Evolutionary conservation across 257 asterid species (phyloP).

Genomic region (Oldenlandia corymbosa): DNA sequence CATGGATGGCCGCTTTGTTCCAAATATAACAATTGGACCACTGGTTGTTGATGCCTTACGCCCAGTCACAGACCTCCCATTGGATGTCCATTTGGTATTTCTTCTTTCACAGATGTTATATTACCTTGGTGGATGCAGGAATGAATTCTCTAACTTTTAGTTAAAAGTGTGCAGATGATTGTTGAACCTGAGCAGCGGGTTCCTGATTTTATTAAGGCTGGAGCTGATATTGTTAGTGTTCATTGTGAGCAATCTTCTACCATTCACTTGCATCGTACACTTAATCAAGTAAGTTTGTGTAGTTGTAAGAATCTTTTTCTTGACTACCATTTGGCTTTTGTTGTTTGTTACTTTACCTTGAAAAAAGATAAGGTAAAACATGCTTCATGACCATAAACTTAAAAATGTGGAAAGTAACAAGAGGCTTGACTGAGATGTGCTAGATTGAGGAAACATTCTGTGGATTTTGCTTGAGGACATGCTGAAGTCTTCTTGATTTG

Average conservation of each 20-base stretch:
- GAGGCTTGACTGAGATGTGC: background rate
- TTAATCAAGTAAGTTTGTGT: slow-evolving; percentile 81
- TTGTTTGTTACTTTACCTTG: background rate
- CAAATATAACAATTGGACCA: slow-evolving; percentile 97
- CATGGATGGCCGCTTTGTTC: slow-evolving; percentile 98
- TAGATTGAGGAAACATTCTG: background rate
- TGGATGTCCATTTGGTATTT: slow-evolving; percentile 97
- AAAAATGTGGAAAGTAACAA: background rate
- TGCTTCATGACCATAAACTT: background rate
- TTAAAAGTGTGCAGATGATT: slow-evolving; percentile 73
- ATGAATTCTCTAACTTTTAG: slow-evolving; percentile 20
- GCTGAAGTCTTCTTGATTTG: too few relatives aligned
- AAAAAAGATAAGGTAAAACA: background rate
- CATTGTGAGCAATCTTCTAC: slow-evolving; percentile 98
- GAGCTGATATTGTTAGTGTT: slow-evolving; percentile 94
- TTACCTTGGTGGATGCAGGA: slow-evolving; percentile 13
- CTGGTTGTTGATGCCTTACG: slow-evolving; percentile 87
- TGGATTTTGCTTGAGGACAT: too few relatives aligned
- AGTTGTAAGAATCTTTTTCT: background rate
- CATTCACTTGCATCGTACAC: slow-evolving; percentile 92
- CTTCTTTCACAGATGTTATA: slow-evolving; percentile 14
- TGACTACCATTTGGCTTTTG: too few relatives aligned
- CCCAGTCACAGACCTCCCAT: slow-evolving; percentile 93
- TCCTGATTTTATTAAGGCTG: slow-evolving; percentile 96
- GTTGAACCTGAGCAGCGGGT: slow-evolving; percentile 99